Base-by-base conservation (phyloP, 2,329 filamentous ascomycete species). In the Aspergillus hiratsukae region DNA sequence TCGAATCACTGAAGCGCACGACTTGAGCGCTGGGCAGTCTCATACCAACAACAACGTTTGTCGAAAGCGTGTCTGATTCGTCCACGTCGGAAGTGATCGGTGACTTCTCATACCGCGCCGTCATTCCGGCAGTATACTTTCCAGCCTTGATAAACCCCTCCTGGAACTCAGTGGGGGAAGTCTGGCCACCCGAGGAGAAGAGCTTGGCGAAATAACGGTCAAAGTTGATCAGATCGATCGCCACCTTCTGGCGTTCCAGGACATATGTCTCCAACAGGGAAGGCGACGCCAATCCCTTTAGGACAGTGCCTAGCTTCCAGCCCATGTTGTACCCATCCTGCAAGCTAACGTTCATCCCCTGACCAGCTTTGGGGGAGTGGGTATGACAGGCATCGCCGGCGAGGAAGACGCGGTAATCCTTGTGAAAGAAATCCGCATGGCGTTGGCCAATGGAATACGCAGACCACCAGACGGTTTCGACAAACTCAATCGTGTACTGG, bases 361-460 rank as follows among this genome's bases (percentile, higher is more conserved):
- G 87, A 0, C 86, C 87, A 1, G 86, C 86, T 71, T 89, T 89
- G 3, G 87, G 87, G 2, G 84, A 87, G 67, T 90, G 87, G 0
- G 87, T 89, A 62, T 82, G 67, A 77, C 85, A 87, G 35, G 87
- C 86, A 66, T 90, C 87, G 17, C 86, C 86, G 11, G 85, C 84
- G 41, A 90, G 76, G 69, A 90, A 90, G n/a, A 87, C 81, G 17
- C 84, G 80, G 58, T 84, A 75, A 49, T 82, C 78, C 64, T 87
- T 83, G 61, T 83, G 82, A 74, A 91, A 91, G 49, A 83, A 80
- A 61, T 84, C 84, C 1, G 88, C 88, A 23, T 91, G 81, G 19
- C 88, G 83, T 74, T 89, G 87, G 10, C 86, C 85, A 56, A 89
- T 86, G 62, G 85, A 81, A 68, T 89, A 90, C 46, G 85, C 83